These are phyloP conservation scores for Mediolabrus comicus DNA, from an alignment of 108 stramenopile genomes.

Conservation along the genomic window DNA sequence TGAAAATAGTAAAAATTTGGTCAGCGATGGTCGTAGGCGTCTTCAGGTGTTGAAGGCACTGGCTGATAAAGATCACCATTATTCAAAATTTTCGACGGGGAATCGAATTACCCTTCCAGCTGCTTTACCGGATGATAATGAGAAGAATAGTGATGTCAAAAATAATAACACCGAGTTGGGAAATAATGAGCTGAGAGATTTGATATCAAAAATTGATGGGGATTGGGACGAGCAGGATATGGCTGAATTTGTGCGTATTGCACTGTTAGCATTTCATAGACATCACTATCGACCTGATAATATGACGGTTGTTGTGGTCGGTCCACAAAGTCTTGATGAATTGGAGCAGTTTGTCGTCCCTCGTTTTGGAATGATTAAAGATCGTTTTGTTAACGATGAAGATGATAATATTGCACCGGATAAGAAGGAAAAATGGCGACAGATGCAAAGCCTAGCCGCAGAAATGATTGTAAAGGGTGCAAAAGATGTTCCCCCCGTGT, in stretches of 20 bases:
- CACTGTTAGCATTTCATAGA: slow-evolving; percentile 80
- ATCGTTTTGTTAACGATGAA: slow-evolving; percentile 8
- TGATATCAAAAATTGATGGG: slow-evolving; percentile 15
- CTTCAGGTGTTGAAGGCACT: slow-evolving; percentile 82
- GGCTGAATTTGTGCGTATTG: slow-evolving; percentile 56
- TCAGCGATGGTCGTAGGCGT: slow-evolving; percentile 69
- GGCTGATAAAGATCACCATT: slow-evolving; percentile 64
- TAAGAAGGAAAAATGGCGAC: slow-evolving; percentile 26
- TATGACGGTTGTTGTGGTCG: slow-evolving; percentile 75
- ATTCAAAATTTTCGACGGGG: slow-evolving; percentile 86
- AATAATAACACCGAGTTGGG: slow-evolving; percentile 2
- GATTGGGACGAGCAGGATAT: slow-evolving; percentile 42
- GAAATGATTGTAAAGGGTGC: slow-evolving; percentile 60
- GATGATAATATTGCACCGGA: neutral
- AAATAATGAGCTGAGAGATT: neutral
- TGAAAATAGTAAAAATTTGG: slow-evolving; percentile 89
- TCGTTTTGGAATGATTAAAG: slow-evolving; percentile 59
- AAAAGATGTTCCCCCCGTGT: slow-evolving; percentile 60
- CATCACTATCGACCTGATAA: slow-evolving; percentile 79
- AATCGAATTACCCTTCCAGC: slow-evolving; percentile 69
- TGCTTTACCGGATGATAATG: neutral
- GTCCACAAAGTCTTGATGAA: slow-evolving; percentile 76
- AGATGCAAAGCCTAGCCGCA: slow-evolving; percentile 38
- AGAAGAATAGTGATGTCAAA: neutral
- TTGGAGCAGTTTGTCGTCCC: slow-evolving; percentile 74